Evolutionary conservation across 441 rosid species (phyloP).

Genomic region (Eruca vesicaria): DNA sequence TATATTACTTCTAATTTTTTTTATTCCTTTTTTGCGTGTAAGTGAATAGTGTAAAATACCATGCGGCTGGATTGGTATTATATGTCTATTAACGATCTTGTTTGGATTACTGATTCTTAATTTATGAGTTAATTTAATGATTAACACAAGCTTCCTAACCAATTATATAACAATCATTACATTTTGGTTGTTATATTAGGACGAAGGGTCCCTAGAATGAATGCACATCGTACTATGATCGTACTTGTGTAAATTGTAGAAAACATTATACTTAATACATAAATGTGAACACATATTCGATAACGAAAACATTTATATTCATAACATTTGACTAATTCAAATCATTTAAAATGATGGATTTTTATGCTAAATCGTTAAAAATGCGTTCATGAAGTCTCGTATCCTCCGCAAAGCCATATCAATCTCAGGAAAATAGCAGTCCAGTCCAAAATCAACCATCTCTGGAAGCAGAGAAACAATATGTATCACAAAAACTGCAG

Average conservation of each 20-base stretch:
- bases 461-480: no score
- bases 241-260: not conserved
- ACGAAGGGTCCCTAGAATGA: constrained; percentile 5
- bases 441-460: no score
- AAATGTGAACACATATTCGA: not conserved
- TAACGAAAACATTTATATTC: not conserved
- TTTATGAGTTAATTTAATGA: not conserved
- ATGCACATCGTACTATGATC: not conserved
- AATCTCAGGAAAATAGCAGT: no score
- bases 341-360: not conserved
- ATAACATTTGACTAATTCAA: not conserved
- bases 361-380: not conserved
- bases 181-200: not conserved
- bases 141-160: not conserved
- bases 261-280: not conserved
- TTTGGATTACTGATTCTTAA: not conserved
- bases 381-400: not conserved
- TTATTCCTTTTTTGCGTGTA: not conserved
- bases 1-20: not conserved
- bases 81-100: no score
- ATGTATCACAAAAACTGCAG: no score
- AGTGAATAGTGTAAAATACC: not conserved
- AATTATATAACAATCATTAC: not conserved
- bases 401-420: no score
- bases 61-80: not conserved